Evolutionary conservation across 2,329 filamentous ascomycete species (phyloP), one percentile per base, ranked within the genome.

Genomic region (Calonectria pseudoturangicola): DNA sequence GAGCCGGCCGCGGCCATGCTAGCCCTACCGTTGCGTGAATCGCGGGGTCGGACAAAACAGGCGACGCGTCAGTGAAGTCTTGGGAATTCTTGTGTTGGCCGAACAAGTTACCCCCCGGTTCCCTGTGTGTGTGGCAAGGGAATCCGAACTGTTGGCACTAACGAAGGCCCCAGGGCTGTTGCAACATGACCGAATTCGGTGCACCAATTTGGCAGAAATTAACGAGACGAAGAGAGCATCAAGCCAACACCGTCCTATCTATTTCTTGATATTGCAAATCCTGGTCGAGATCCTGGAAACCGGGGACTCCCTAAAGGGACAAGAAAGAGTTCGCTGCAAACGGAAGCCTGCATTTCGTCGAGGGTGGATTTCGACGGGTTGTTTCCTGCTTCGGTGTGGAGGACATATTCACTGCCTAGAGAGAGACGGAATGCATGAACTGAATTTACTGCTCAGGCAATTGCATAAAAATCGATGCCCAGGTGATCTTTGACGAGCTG

Each of bases 161-260:
- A 30, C 51, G 47, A 13, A 10, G 2, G 33, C 1, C 28, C 27
- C n/a, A 33, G 66, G 64, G 39, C 51, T 68, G 48, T 41, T 63
- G 47, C 21, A 51, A 54, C 56, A 27, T 47, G 36, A 41, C 64
- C 45, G 43, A 12, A 56, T 41, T 30, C 66, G 36, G 69, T 10
- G 56, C 47, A 28, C 64, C 56, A 47, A 62, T 48, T 39, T 63
- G 30, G 56, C 62, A 39, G 47, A 67, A 64, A n/a, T 4, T 62
- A 30, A 28, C 54, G 36, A 48, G 45, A 47, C 30, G 54, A 63
- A 39, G 47, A 41, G 36, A n/a, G 21, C 13, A n/a, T 12, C 43
- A 21, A 28, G 30, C 36, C 45, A 41, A 27, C 13, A 13, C 33
- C 18, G 28, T 47, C n/a, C 63, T 47, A 30, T 41, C 28, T 13